Conservation (phyloP, 1,284 basidiomycete genomes). For the Fomitiporia mediterranea region DNA sequence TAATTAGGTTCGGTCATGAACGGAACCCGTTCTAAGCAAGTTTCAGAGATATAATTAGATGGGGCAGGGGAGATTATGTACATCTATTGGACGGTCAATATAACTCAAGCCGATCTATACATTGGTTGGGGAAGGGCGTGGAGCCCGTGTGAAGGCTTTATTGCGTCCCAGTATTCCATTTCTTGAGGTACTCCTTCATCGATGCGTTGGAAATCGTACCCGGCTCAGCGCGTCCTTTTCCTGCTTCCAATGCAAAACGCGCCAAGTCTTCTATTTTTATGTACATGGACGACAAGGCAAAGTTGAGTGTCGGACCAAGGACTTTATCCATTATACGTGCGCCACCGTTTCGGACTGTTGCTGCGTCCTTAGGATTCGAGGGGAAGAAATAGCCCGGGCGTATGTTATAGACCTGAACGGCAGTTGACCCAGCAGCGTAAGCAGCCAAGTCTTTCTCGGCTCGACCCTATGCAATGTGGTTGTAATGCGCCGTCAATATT, state of each 20-base stretch:
- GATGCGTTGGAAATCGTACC: slow-evolving; percentile 4
- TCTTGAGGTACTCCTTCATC: slow-evolving; percentile 10
- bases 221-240: slow-evolving; percentile 3
- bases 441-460: slow-evolving; percentile 16
- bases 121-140: too few species aligned
- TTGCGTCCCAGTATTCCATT: not conserved
- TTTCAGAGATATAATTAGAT: too few species aligned
- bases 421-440: not conserved
- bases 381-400: slow-evolving; percentile 22
- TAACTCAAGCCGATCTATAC: too few species aligned
- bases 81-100: too few species aligned
- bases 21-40: too few species aligned
- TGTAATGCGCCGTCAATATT: not conserved
- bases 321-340: slow-evolving; percentile 2
- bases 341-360: not conserved
- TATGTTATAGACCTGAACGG: slow-evolving; percentile 5
- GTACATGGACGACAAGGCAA: not conserved
- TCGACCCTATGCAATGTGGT: slow-evolving; percentile 12
- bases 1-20: too few species aligned
- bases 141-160: not conserved
- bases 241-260: slow-evolving; percentile 5
- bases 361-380: slow-evolving; percentile 12
- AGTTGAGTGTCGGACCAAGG: not conserved
- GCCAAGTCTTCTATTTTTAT: slow-evolving; percentile 12
- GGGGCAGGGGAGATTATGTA: too few species aligned